A percentile compares a stretch with the other conserved stretches of the same genome.
phyloP scores from a whole-genome alignment of 352 stramenopile species.

The Elongisporangium anandrum region DNA sequence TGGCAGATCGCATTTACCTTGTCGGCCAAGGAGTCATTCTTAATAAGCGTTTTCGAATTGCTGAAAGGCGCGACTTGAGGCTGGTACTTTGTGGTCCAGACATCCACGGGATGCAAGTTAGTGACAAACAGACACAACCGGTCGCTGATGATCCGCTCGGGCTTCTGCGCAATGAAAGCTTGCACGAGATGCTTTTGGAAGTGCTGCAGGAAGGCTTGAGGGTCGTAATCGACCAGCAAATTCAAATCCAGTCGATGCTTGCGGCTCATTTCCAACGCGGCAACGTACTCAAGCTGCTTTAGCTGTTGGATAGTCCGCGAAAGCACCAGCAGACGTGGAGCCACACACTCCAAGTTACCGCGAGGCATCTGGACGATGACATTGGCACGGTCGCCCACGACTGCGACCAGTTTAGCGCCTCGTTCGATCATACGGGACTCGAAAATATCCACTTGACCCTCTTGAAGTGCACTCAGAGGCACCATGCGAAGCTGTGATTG shows the following conservation, averaged over 20 bases:
- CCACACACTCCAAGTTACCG: conserved; percentile 70
- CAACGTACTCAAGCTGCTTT: conserved; percentile 26
- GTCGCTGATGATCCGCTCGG: conserved; percentile 42
- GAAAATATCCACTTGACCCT: conserved; percentile 10
- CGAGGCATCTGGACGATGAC: conserved; percentile 74
- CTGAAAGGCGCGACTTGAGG: conserved; percentile 29
- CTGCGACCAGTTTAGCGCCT: conserved; percentile 54
- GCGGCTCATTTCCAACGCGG: conserved; percentile 64
- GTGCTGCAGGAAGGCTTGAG: conserved; percentile 29
- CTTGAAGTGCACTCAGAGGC: conserved; percentile 20
- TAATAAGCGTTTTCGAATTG: neutral
- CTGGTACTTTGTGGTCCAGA: conserved; percentile 69
- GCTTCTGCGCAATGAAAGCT: conserved; percentile 20
- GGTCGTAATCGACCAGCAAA: conserved; percentile 63
- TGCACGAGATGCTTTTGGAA: conserved; percentile 27
- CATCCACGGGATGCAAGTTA: conserved; percentile 59
- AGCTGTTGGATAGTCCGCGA: conserved; percentile 40
- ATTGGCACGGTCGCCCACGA: conserved; percentile 40
- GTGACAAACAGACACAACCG: conserved; percentile 73
- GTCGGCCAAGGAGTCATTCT: conserved; percentile 1
- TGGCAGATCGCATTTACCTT: conserved; percentile 61
- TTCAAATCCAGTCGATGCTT: conserved; percentile 79
- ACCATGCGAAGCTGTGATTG: conserved; percentile 53
- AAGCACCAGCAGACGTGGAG: conserved; percentile 57
- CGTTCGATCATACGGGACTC: conserved; percentile 57